Conservation (phyloP, 2,329 filamentous ascomycete genomes). For the Colletotrichum endophyticum region DNA sequence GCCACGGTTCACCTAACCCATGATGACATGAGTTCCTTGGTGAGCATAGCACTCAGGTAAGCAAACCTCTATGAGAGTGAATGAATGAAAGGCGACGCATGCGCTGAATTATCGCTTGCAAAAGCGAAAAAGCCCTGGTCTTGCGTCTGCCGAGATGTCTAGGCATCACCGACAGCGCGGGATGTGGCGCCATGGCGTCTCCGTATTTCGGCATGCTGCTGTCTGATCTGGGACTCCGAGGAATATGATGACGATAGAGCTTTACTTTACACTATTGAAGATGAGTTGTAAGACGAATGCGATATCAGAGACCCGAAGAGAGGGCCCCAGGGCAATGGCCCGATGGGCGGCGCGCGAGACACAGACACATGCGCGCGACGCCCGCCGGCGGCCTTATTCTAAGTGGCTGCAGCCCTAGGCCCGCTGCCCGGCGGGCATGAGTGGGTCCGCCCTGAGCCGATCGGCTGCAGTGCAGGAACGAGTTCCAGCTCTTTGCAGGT, state of each 20-base stretch:
- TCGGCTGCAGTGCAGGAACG: background rate
- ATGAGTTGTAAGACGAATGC: background rate
- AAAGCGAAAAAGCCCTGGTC: background rate
- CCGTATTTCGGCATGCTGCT: background rate
- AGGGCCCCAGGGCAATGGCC: background rate
- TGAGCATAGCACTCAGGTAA: background rate
- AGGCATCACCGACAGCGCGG: background rate
- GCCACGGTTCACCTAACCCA: background rate
- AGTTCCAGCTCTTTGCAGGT: background rate
- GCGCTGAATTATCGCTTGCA: background rate
- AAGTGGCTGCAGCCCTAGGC: background rate
- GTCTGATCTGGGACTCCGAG: background rate
- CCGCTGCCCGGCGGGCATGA: slow-evolving; percentile 13
- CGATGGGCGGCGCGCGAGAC: background rate
- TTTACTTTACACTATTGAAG: background rate
- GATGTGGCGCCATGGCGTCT: background rate
- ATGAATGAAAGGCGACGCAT: background rate
- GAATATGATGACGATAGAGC: background rate
- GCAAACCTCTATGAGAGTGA: background rate
- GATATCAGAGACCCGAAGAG: background rate
- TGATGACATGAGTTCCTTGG: background rate
- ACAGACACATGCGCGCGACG: background rate
- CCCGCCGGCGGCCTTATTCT: slow-evolving; percentile 9
- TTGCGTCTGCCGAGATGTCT: background rate
- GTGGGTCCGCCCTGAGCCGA: slow-evolving; percentile 2